phyloP scores from a whole-genome alignment of 108 stramenopile genomes.

The Cyclotella distinguenda region DNA sequence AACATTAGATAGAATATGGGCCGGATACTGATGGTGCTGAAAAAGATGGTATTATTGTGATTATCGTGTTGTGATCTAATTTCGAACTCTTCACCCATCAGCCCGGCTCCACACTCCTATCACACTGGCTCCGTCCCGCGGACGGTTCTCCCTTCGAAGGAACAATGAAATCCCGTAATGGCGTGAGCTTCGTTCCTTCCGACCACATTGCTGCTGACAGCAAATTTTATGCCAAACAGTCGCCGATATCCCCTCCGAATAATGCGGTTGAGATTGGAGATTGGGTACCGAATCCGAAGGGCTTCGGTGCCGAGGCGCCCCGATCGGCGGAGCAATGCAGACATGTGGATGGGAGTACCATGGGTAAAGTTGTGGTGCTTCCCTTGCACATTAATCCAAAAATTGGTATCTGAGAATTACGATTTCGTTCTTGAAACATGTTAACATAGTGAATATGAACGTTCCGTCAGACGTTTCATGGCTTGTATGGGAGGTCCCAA shows the following conservation, averaged over 20 bases:
- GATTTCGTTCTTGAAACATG: no score
- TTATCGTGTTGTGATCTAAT: no score
- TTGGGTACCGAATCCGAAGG: constrained; percentile 11
- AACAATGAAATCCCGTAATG: constrained; percentile 4
- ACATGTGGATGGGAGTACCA: constrained; percentile 17
- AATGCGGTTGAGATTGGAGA: constrained; percentile 14
- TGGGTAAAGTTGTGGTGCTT: not conserved
- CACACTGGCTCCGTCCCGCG: not conserved
- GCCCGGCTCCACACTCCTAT: constrained; percentile 6
- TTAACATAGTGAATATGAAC: not conserved
- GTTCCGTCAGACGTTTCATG: not conserved
- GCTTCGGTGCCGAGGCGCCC: constrained; percentile 13
- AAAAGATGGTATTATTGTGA: no score
- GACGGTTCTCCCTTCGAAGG: constrained; percentile 15
- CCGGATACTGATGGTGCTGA: no score
- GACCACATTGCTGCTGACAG: not conserved
- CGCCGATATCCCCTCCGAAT: constrained; percentile 3
- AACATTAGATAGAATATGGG: no score
- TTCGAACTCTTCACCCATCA: not conserved
- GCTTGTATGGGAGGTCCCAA: constrained; percentile 10
- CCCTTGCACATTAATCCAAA: not conserved
- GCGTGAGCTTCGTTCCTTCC: constrained; percentile 7
- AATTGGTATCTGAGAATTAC: not conserved
- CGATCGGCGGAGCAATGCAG: constrained; percentile 11
- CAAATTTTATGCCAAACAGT: not conserved